Evolutionary conservation across 768 basidiomycete genomes (phyloP).

Genomic region (Terana coerulea): DNA sequence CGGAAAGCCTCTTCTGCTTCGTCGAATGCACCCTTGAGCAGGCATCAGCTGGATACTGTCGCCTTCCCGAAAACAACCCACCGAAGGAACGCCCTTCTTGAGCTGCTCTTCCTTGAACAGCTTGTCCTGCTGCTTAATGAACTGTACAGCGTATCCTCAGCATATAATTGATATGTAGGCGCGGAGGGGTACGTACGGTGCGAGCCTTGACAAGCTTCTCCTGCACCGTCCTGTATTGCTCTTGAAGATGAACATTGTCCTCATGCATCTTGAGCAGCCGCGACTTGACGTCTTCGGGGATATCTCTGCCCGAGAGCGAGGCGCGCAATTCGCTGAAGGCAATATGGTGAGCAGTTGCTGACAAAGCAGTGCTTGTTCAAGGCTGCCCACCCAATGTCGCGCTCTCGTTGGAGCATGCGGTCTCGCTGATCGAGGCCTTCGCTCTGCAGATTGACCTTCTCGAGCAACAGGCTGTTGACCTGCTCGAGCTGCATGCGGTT

Average conservation of each 20-base stretch:
- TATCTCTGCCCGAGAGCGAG: constrained; percentile 68
- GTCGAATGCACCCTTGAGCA: constrained; percentile 53
- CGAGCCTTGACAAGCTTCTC: constrained; percentile 83
- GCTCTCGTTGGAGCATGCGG: constrained; percentile 79
- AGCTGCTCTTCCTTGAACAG: constrained; percentile 80
- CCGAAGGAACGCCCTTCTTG: constrained; percentile 46
- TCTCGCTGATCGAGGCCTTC: constrained; percentile 91
- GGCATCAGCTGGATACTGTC: not conserved
- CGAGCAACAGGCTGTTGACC: constrained; percentile 77
- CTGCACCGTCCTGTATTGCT: constrained; percentile 62
- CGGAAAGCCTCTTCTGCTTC: constrained; percentile 55
- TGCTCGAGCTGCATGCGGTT: constrained; percentile 90
- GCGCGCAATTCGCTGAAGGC: constrained; percentile 77
- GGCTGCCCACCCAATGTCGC: constrained; percentile 67
- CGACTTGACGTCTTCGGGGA: constrained; percentile 80
- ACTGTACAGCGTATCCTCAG: constrained; percentile 47
- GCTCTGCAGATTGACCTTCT: constrained; percentile 88
- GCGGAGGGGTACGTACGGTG: constrained; percentile 39
- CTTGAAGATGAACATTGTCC: constrained; percentile 68
- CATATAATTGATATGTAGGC: not conserved
- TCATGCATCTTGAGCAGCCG: constrained; percentile 73
- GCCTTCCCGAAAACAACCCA: constrained; percentile 26
- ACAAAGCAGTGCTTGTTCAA: not conserved
- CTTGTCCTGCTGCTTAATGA: constrained; percentile 91
- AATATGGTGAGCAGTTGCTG: too few relatives aligned